Conservation (phyloP, 2,329 filamentous ascomycete genomes). For the Juglanconis juglandina region DNA sequence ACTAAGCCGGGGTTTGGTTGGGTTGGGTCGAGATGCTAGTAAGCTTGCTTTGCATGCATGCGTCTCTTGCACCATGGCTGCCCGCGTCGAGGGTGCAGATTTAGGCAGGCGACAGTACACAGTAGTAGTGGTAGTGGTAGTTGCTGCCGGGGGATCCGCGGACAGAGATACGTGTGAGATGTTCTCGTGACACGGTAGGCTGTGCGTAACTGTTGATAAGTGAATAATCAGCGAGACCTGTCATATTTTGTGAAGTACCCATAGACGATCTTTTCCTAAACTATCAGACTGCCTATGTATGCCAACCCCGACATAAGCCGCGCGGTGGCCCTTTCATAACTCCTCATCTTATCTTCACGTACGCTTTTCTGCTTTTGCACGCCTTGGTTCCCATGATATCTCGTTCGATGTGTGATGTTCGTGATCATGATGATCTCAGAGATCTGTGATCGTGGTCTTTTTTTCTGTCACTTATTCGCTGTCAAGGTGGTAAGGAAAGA, state of each 20-base stretch:
- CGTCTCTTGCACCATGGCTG: too few species aligned
- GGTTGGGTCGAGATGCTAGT: too few species aligned
- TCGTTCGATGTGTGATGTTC: not conserved
- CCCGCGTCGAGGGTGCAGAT: too few species aligned
- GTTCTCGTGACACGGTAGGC: not conserved
- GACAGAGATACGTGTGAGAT: not conserved
- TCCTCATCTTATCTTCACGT: not conserved
- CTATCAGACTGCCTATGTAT: not conserved
- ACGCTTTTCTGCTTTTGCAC: not conserved
- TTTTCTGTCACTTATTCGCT: not conserved
- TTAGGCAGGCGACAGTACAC: too few species aligned
- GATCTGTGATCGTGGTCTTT: not conserved
- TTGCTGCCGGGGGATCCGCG: not conserved
- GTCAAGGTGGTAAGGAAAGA: not conserved
- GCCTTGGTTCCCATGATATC: not conserved
- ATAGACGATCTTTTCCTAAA: not conserved
- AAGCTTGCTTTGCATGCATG: too few species aligned
- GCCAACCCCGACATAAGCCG: not conserved
- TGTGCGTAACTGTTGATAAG: not conserved
- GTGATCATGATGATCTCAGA: not conserved
- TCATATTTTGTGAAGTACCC: not conserved
- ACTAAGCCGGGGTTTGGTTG: too few species aligned
- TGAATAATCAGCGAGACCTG: not conserved
- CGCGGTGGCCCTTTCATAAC: not conserved
- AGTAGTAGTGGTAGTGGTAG: not conserved